Evolutionary conservation across 352 stramenopile species (phyloP).

Genomic region (Pythium brachiatum): DNA sequence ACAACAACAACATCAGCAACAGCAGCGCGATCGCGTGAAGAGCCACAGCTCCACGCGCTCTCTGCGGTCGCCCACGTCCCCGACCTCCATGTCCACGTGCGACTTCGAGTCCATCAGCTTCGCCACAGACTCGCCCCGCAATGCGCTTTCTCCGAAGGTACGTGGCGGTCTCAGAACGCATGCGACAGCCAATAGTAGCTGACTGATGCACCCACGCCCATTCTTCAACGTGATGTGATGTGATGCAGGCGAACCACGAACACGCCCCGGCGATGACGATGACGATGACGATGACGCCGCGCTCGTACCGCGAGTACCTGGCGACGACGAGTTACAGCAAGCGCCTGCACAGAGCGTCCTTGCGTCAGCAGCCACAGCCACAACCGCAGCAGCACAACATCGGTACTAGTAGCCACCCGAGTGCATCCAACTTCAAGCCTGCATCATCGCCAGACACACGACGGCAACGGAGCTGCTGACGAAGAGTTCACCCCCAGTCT

Average conservation of each 20-base stretch:
- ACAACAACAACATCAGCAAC: slow-evolving; percentile 9
- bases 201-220: not conserved
- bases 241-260: slow-evolving; percentile 9
- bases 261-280: slow-evolving; percentile 5
- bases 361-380: not conserved
- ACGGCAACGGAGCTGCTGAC: not conserved
- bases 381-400: not conserved
- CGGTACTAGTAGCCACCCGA: not conserved
- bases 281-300: slow-evolving; percentile 22
- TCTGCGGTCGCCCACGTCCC: slow-evolving; percentile 20
- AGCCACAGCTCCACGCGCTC: slow-evolving; percentile 4
- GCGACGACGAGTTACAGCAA: slow-evolving; percentile 54
- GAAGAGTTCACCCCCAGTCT: not conserved
- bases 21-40: not conserved
- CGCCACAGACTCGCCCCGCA: not conserved
- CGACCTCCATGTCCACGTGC: slow-evolving; percentile 10
- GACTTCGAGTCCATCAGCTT: slow-evolving; percentile 12
- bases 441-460: not conserved
- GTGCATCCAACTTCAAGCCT: not conserved
- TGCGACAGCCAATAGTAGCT: slow-evolving; percentile 7
- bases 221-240: slow-evolving; percentile 6
- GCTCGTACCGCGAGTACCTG: slow-evolving; percentile 48
- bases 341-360: slow-evolving; percentile 23
- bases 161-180: not conserved
- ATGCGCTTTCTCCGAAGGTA: not conserved